phyloP scores from a whole-genome alignment of 352 stramenopile species.

The Pythium phragmitis region DNA sequence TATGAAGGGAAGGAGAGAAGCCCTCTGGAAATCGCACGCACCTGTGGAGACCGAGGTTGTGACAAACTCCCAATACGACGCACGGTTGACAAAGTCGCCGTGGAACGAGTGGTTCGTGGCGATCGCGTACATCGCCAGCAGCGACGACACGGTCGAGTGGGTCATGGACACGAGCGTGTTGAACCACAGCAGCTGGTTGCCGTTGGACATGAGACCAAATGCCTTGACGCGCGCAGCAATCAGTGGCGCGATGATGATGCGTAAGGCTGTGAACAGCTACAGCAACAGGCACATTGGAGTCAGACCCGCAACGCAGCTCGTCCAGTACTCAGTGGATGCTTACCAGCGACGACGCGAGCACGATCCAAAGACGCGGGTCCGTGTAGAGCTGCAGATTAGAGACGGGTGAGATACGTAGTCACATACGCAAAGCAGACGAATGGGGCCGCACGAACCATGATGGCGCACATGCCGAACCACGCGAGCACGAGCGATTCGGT shows the following conservation, averaged over 20 bases:
- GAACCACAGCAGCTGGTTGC: slow-evolving; percentile 54
- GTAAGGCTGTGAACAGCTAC: slow-evolving; percentile 47
- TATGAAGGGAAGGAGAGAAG: no score
- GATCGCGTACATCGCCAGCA: slow-evolving; percentile 52
- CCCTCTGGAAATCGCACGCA: slow-evolving; percentile 13
- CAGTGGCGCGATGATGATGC: slow-evolving; percentile 42
- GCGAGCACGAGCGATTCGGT: slow-evolving; percentile 56
- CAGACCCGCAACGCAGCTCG: neutral
- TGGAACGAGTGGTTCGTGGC: slow-evolving; percentile 50
- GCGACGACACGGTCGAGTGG: slow-evolving; percentile 59
- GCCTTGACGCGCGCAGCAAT: slow-evolving; percentile 40
- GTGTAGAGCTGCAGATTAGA: slow-evolving; percentile 39
- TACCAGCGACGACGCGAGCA: slow-evolving; percentile 63
- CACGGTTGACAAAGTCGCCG: slow-evolving; percentile 41
- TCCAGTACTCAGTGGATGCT: neutral
- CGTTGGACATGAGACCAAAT: slow-evolving; percentile 44
- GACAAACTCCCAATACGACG: slow-evolving; percentile 40
- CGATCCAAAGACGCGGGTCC: slow-evolving; percentile 61
- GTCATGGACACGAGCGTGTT: slow-evolving; percentile 78
- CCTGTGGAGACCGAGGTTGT: slow-evolving; percentile 67
- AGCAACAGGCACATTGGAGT: neutral
- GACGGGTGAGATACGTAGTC: neutral
- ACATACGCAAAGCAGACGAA: neutral
- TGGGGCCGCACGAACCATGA: slow-evolving; percentile 44
- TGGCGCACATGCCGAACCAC: slow-evolving; percentile 59